Evolutionary conservation across 345 rosid species (phyloP).

Genomic region (Melastoma malabathricum): DNA sequence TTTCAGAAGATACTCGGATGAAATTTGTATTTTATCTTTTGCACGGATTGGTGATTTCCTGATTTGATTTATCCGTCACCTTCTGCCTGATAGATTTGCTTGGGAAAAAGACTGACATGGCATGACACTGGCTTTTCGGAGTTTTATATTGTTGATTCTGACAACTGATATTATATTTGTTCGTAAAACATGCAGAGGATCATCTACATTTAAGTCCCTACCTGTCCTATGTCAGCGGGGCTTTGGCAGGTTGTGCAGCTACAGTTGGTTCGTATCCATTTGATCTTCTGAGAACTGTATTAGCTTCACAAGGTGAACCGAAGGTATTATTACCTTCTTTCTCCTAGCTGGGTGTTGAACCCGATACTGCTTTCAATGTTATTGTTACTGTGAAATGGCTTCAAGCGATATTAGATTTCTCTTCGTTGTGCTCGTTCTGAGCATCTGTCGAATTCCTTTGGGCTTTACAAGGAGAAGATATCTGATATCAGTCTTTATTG

Average conservation of each 20-base stretch:
- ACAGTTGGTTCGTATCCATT: conserved; percentile 98
- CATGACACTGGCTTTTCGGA: too few relatives aligned
- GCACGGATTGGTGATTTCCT: too few relatives aligned
- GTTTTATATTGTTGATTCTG: too few relatives aligned
- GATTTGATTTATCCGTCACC: too few relatives aligned
- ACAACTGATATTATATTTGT: neutral
- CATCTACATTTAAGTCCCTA: conserved; percentile 76
- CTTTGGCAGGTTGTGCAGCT: conserved; percentile 90
- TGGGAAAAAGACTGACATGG: too few relatives aligned
- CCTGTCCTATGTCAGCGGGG: conserved; percentile 72
- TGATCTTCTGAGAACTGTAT: conserved; percentile 80
- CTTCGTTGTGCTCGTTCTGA: too few relatives aligned
- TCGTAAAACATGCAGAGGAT: conserved; percentile 46
- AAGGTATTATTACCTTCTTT: conserved; percentile 32
- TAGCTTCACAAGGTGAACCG: conserved; percentile 98
- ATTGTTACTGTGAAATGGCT: neutral
- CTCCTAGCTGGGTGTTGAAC: neutral
- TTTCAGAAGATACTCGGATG: too few relatives aligned
- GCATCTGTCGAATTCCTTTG: too few relatives aligned
- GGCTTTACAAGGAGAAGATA: neutral
- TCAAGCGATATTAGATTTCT: neutral
- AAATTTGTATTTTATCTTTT: too few relatives aligned
- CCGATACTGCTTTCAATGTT: neutral
- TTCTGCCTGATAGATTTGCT: too few relatives aligned
- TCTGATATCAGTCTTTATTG: conserved; percentile 2